phyloP scores from a whole-genome alignment of 1,284 basidiomycete species.

The Xerocomus minutiporus region DNA sequence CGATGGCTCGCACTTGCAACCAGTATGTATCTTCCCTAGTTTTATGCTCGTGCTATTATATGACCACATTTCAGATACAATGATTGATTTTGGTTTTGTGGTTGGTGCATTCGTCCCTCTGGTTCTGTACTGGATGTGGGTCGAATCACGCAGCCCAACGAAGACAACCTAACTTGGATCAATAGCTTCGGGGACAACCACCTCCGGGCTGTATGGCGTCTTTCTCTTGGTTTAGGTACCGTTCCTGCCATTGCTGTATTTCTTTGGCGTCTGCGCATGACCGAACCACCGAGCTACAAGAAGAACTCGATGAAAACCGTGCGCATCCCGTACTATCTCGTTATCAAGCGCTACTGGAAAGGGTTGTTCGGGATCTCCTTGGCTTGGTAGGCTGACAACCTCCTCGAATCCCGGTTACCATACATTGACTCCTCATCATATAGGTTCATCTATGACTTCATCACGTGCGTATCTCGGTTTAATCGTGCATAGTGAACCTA shows the following conservation, averaged over 20 bases:
- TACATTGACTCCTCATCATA: neutral
- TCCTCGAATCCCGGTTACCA: neutral
- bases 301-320: slow-evolving; percentile 73
- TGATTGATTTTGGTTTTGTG: slow-evolving; percentile 90
- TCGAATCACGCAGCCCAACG: slow-evolving; percentile 3
- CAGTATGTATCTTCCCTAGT: slow-evolving; percentile 43
- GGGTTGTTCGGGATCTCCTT: slow-evolving; percentile 65
- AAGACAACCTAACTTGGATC: neutral
- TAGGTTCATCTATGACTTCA: slow-evolving; percentile 84
- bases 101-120: slow-evolving; percentile 80
- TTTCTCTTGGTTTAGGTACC: slow-evolving; percentile 84
- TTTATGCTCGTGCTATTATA: neutral
- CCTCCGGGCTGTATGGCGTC: slow-evolving; percentile 82
- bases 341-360: slow-evolving; percentile 78
- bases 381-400: slow-evolving; percentile 52
- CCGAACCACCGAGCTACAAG: slow-evolving; percentile 69
- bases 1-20: slow-evolving; percentile 84
- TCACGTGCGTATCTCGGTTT: slow-evolving; percentile 46
- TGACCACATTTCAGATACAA: slow-evolving; percentile 48
- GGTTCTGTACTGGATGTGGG: slow-evolving; percentile 81
- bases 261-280: slow-evolving; percentile 84
- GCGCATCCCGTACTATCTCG: slow-evolving; percentile 72
- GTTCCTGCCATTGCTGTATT: slow-evolving; percentile 79
- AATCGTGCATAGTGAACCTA: neutral
- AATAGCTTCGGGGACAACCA: slow-evolving; percentile 72